Conservation (phyloP, 2,329 filamentous ascomycete species). For the Samsoniella hepiali region DNA sequence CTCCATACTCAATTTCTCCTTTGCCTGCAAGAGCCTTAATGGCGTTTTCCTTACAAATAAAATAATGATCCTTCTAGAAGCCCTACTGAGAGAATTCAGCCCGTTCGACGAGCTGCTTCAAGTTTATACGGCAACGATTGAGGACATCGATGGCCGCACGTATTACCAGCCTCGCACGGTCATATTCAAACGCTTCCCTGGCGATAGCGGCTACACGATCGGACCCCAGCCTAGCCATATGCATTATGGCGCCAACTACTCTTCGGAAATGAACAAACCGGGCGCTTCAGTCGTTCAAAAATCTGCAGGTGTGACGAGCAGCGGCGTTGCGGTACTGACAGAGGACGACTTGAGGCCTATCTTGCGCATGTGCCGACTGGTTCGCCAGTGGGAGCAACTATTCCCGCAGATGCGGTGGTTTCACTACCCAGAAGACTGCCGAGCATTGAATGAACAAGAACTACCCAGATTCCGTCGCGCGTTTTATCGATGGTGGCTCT, state of each 20-base stretch:
- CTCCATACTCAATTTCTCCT: slow-evolving; percentile 39
- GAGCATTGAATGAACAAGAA: slow-evolving; percentile 43
- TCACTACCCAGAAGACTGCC: slow-evolving; percentile 42
- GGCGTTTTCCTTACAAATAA: slow-evolving; percentile 42
- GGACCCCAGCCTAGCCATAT: slow-evolving; percentile 21
- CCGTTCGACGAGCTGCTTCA: slow-evolving; percentile 47
- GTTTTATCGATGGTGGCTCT: slow-evolving; percentile 54
- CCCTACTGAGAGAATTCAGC: slow-evolving; percentile 41
- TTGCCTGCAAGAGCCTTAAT: slow-evolving; percentile 36
- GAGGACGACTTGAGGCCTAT: slow-evolving; percentile 33
- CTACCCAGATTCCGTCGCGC: slow-evolving; percentile 46
- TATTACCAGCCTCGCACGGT: slow-evolving; percentile 39
- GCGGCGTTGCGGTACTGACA: slow-evolving; percentile 30
- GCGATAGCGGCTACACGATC: slow-evolving; percentile 31
- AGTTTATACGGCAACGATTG: slow-evolving; percentile 41
- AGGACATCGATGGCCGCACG: slow-evolving; percentile 34
- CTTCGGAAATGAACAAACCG: not conserved
- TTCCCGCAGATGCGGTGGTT: slow-evolving; percentile 47
- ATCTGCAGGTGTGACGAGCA: not conserved
- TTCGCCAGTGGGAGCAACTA: slow-evolving; percentile 37
- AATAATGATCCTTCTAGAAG: slow-evolving; percentile 39
- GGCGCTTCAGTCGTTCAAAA: not conserved
- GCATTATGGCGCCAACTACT: slow-evolving; percentile 5
- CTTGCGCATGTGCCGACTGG: slow-evolving; percentile 35
- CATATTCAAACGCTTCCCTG: slow-evolving; percentile 36